Evolutionary conservation across 495 filamentous ascomycete genomes (phyloP), one percentile per base, ranked within the genome.

Genomic region (Paragyromitra xinjiangensis): DNA sequence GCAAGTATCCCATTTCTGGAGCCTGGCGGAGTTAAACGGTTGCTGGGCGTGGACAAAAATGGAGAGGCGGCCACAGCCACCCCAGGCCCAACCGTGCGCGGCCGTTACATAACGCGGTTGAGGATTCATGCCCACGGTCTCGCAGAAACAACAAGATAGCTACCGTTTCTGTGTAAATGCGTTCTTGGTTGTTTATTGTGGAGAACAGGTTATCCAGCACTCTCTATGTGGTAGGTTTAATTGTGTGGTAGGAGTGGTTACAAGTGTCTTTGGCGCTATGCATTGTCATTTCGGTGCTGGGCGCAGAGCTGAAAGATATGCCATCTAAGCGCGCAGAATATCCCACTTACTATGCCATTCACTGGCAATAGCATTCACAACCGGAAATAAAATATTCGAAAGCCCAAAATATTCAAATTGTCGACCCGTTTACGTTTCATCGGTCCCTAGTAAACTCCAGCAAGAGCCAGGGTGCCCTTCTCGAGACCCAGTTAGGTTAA

Each of bases 11-110:
- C 74, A 62, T 63, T 61, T 50, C 74, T 72, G 68, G 63, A 78
- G 66, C 56, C 64, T 77, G 77, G 77, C 77, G 77, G 77, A 79
- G 77, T 78, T 72, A 61, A 77, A 70, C 26, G 56, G 65, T 65
- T 75, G 56, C 73, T 26, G 69, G 37, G 64, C 16, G 63, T 67
- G 53, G 29, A 58, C 56, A 24, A 48, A 65, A 65, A 56, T 55
- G 24, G 68, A 42, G 64, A 26, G 66, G 77, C 77, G 61, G 74
- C 71, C 78, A 71, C 77, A 71, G 61, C 61, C 66, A 71, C 61
- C 24, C 12, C 19, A 58, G 24, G 1, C 51, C 29, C 24, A 3
- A 34, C 64, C 58, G 64, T 70, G 59, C 26, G 48, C 74, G 45
- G 19, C 67, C 42, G 77, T 70, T 78, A 78, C 73, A 71, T 72